A percentile compares a stretch with the other conserved stretches of the same genome.
These are phyloP conservation scores for Metarhizium humberi DNA, from an alignment of 2,329 filamentous ascomycete species.

Conservation along the genomic window DNA sequence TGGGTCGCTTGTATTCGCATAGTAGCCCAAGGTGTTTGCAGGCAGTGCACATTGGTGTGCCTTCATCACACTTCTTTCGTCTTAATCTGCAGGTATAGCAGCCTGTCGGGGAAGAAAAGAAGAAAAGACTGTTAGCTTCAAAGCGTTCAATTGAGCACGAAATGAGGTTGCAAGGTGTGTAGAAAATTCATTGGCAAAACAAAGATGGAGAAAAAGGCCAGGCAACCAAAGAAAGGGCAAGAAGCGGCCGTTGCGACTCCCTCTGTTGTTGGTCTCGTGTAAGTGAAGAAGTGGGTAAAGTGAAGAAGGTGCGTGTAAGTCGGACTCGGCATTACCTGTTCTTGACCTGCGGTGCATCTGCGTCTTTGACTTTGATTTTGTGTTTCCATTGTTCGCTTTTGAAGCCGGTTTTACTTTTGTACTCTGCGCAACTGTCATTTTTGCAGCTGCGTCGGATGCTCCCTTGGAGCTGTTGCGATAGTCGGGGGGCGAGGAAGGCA, in stretches of 20 bases:
- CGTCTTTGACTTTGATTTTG: constrained; percentile 62
- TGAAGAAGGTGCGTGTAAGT: constrained; percentile 2
- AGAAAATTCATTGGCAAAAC: background rate
- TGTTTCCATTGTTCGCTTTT: constrained; percentile 42
- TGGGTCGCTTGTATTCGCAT: constrained; percentile 93
- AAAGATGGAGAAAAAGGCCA: background rate
- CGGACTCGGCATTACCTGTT: constrained; percentile 53
- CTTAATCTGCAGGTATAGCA: constrained; percentile 61
- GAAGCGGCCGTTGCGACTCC: constrained; percentile 3
- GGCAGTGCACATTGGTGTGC: constrained; percentile 51
- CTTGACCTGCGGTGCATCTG: constrained; percentile 93
- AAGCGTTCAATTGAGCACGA: background rate
- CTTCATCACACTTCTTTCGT: constrained; percentile 63
- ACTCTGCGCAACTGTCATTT: constrained; percentile 53
- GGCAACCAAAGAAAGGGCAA: background rate
- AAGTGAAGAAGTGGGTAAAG: constrained; percentile 13
- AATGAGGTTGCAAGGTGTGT: background rate
- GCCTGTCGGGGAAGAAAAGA: constrained; percentile 27
- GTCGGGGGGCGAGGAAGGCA: constrained; percentile 58
- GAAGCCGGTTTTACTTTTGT: constrained; percentile 49
- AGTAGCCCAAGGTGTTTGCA: constrained; percentile 68
- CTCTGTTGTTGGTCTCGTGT: constrained; percentile 13
- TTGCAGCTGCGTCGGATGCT: constrained; percentile 36
- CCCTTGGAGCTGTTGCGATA: constrained; percentile 40
- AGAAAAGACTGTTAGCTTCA: constrained; percentile 2